Evolutionary conservation across 768 basidiomycete genomes (phyloP).

Genomic region (Lactarius indigo): DNA sequence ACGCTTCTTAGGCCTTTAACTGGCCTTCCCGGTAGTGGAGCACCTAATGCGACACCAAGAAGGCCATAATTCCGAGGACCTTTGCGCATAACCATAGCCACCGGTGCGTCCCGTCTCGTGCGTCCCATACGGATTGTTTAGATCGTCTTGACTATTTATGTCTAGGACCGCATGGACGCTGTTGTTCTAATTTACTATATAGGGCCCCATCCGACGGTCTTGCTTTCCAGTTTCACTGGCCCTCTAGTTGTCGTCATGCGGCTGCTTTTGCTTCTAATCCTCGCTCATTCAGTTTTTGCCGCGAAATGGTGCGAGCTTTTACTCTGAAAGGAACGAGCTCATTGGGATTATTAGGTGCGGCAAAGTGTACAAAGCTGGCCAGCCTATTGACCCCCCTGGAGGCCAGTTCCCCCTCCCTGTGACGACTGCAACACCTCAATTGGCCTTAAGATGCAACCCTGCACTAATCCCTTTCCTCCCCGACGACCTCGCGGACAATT

Average conservation of each 20-base stretch:
- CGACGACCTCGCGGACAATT: conserved; percentile 32
- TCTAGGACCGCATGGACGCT: too few relatives aligned
- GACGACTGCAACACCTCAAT: conserved; percentile 36
- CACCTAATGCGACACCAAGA: too few relatives aligned
- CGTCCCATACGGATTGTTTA: too few relatives aligned
- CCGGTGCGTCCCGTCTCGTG: too few relatives aligned
- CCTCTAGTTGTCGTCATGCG: background rate
- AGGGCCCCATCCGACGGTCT: background rate
- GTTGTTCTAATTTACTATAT: background rate
- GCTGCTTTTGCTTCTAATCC: background rate
- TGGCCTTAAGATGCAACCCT: conserved; percentile 47
- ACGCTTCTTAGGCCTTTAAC: too few relatives aligned
- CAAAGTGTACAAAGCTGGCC: conserved; percentile 44
- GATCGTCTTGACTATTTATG: too few relatives aligned
- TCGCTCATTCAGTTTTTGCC: background rate
- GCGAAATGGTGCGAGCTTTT: conserved; percentile 3
- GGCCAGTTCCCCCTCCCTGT: conserved; percentile 42
- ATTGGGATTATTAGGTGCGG: conserved; percentile 39
- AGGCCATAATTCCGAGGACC: too few relatives aligned
- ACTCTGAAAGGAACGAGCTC: background rate
- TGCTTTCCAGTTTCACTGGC: background rate
- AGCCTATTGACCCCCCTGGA: conserved; percentile 43
- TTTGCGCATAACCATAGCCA: too few relatives aligned
- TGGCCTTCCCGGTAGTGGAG: too few relatives aligned
- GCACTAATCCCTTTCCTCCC: conserved; percentile 46